Conservation (phyloP, 2,329 filamentous ascomycete genomes). For the Colletotrichum euphorbiae region DNA sequence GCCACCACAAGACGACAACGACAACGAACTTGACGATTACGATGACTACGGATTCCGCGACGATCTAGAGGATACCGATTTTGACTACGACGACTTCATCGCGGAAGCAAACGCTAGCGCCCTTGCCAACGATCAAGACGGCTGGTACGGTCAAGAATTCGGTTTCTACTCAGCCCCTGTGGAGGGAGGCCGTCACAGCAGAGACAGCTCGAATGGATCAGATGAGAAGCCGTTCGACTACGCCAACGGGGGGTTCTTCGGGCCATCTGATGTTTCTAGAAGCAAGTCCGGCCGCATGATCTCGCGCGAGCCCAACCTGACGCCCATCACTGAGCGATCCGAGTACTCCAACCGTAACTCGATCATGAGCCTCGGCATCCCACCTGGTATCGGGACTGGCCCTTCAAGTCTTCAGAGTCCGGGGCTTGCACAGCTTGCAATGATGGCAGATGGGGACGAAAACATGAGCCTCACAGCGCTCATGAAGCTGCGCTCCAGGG, state of each 20-base stretch:
- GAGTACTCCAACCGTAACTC: slow-evolving; percentile 97
- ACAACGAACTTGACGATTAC: slow-evolving; percentile 43
- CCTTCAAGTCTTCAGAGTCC: slow-evolving; percentile 73
- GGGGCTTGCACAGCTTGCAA: slow-evolving; percentile 81
- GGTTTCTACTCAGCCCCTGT: slow-evolving; percentile 84
- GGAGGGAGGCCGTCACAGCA: slow-evolving; percentile 54
- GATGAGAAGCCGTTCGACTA: slow-evolving; percentile 64
- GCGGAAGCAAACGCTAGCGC: slow-evolving; percentile 95
- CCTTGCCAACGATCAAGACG: slow-evolving; percentile 90
- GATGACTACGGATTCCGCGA: slow-evolving; percentile 62
- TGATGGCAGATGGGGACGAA: slow-evolving; percentile 67
- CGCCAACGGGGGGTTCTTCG: slow-evolving; percentile 90
- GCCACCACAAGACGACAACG: slow-evolving; percentile 34
- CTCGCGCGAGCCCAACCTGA: slow-evolving; percentile 89
- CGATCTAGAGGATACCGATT: slow-evolving; percentile 70
- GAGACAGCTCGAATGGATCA: slow-evolving; percentile 53
- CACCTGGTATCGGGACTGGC: slow-evolving; percentile 53
- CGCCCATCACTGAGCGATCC: slow-evolving; percentile 94
- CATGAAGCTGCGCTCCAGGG: slow-evolving; percentile 77
- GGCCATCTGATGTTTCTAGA: slow-evolving; percentile 76
- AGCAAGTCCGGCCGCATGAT: slow-evolving; percentile 79
- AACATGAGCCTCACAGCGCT: slow-evolving; percentile 81
- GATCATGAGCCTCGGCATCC: slow-evolving; percentile 78
- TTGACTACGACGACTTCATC: slow-evolving; percentile 91
- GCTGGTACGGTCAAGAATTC: slow-evolving; percentile 96